Evolutionary conservation across 2,329 filamentous ascomycete genomes (phyloP), one percentile per base, ranked within the genome.

Genomic region (Cucurbitaria berberidis): DNA sequence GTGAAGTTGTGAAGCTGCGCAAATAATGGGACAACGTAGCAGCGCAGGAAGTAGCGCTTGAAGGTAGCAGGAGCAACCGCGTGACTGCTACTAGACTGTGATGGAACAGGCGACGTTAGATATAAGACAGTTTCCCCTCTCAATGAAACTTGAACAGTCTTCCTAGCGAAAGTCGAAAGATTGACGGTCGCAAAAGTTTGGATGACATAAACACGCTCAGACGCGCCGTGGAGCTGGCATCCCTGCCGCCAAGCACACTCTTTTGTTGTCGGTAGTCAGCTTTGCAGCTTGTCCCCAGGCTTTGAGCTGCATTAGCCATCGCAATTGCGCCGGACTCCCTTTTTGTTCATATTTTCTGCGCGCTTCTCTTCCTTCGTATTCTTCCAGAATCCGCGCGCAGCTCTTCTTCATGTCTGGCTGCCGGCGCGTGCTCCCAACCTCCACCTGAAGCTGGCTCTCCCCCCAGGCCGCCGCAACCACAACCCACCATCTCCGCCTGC

Each of bases 401-500:
- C 61, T 67, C 54, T 71, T 68, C 66, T 68, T 60, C 55, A 64
- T 63, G 64, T 55, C 53, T 57, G 49, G 48, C 48, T 48, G 42
- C 53, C 62, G 60, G 68, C 71, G 68, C 71, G 64, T 69, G 48
- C 59, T 50, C 60, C 56, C 56, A 64, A 53, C 62, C 64, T 63
- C 64, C 52, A 55, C 59, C 60, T 67, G 58, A 60, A 62, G 62
- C 64, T 60, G 60, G 55, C 62, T 54, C 55, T 60, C 59, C 55
- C 52, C 45, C 51, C 5, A 59, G 55, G 55, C 61, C 53, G 48
- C 60, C 58, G 62, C 64, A 58, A 61, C 58, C 55, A 46, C 41
- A 50, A 42, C 36, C 42, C 45, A 47, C 51, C 26, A 34, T 32
- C 34, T 48, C 44, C 43, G 27, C 38, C 39, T 40, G 36, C 46